These are phyloP conservation scores for Diphasiastrum complanatum DNA, from an alignment of 83 land plant species.

Conservation along the genomic window DNA sequence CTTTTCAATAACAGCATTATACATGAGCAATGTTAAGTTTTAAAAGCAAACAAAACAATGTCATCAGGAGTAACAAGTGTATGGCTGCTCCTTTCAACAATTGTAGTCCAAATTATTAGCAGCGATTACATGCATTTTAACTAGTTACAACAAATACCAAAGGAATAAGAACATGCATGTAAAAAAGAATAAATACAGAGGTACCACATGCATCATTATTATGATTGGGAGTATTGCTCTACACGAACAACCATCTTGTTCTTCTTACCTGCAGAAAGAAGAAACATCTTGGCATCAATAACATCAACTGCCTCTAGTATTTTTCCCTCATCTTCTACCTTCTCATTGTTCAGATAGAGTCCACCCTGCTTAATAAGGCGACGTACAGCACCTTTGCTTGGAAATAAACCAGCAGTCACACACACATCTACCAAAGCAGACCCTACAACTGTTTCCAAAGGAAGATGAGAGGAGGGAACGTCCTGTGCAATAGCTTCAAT, in stretches of 20 bases:
- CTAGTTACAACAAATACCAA: background rate
- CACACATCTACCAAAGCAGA: constrained; percentile 67
- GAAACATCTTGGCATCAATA: constrained; percentile 70
- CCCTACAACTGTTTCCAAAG: constrained; percentile 48
- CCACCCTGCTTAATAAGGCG: constrained; percentile 97
- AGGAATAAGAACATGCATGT: constrained; percentile 1
- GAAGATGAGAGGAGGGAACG: constrained; percentile 66
- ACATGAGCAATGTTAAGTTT: too few species aligned
- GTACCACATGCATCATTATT: background rate
- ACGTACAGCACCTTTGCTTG: constrained; percentile 75
- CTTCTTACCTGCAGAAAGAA: constrained; percentile 95
- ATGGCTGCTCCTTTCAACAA: too few species aligned
- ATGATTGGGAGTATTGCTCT: too few species aligned
- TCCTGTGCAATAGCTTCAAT: constrained; percentile 82
- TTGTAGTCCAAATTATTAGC: too few species aligned
- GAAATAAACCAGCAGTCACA: constrained; percentile 63
- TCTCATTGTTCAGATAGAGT: constrained; percentile 77
- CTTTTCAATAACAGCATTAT: too few species aligned
- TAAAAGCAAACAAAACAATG: too few species aligned
- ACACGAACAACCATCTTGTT: constrained; percentile 82
- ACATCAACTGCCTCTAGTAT: constrained; percentile 59
- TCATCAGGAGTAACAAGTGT: too few species aligned
- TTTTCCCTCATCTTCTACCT: constrained; percentile 70
- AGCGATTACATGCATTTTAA: too few species aligned
- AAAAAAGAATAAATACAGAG: background rate